These are phyloP conservation scores for Taiwanofungus camphoratus DNA, from an alignment of 1,284 basidiomycete genomes.

Conservation along the genomic window DNA sequence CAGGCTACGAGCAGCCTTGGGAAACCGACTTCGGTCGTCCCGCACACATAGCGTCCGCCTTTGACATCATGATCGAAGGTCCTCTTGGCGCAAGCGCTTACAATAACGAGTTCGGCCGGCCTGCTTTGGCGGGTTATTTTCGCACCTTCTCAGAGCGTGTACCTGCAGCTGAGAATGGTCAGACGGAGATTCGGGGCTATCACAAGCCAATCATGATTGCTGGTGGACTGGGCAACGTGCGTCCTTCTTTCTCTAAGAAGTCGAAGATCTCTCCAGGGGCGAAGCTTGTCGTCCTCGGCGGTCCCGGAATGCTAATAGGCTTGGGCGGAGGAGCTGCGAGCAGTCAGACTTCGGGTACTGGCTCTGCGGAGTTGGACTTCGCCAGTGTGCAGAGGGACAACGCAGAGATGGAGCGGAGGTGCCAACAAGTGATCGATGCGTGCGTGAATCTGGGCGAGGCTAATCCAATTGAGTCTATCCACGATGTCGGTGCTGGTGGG, in stretches of 20 bases:
- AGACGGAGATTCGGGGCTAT: constrained; percentile 81
- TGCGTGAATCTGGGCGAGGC: constrained; percentile 64
- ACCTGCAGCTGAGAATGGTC: constrained; percentile 37
- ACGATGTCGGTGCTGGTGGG: constrained; percentile 97
- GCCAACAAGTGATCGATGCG: constrained; percentile 95
- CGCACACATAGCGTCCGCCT: constrained; percentile 84
- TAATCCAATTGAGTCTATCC: constrained; percentile 93
- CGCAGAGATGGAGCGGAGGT: constrained; percentile 96
- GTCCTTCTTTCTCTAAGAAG: constrained; percentile 77
- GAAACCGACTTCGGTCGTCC: constrained; percentile 90
- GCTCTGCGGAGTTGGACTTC: constrained; percentile 92
- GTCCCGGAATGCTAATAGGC: constrained; percentile 95
- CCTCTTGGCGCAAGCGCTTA: constrained; percentile 94
- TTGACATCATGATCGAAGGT: constrained; percentile 97
- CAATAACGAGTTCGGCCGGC: constrained; percentile 98
- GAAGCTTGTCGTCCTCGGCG: constrained; percentile 92
- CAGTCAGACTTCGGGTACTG: constrained; percentile 84
- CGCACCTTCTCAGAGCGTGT: constrained; percentile 83
- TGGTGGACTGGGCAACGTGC: constrained; percentile 92
- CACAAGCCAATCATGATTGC: constrained; percentile 99
- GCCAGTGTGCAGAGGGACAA: constrained; percentile 98
- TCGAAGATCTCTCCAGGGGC: constrained; percentile 70
- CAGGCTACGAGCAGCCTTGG: constrained; percentile 86
- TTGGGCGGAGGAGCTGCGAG: constrained; percentile 95
- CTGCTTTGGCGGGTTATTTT: constrained; percentile 83